Conservation (phyloP, 345 rosid genomes). For the Salix arbutifolia region DNA sequence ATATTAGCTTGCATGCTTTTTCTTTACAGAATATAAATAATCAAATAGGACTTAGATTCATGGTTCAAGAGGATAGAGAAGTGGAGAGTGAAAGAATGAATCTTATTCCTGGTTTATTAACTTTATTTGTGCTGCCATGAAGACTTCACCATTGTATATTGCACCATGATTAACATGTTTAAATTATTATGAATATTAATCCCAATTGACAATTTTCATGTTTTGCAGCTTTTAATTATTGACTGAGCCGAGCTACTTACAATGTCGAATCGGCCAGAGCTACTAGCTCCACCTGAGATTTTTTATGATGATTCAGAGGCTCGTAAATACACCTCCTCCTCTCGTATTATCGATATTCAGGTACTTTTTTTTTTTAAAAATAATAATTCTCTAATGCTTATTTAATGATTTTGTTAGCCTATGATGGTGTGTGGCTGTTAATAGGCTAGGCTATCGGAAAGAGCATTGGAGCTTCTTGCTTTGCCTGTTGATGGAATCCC, state of each 20-base stretch:
- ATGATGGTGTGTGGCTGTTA: background rate
- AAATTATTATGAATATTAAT: too few relatives aligned
- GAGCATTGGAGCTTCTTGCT: constrained; percentile 93
- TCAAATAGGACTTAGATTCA: too few relatives aligned
- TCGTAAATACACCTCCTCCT: constrained; percentile 86
- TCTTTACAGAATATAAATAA: too few relatives aligned
- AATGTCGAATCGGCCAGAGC: constrained; percentile 82
- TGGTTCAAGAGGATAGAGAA: too few relatives aligned
- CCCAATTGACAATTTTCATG: too few relatives aligned
- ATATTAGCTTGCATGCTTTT: too few relatives aligned
- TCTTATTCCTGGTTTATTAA: too few relatives aligned
- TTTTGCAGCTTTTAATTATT: background rate
- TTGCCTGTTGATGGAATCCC: constrained; percentile 79
- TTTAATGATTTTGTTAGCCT: background rate
- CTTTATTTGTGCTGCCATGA: too few relatives aligned
- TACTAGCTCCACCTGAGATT: constrained; percentile 88
- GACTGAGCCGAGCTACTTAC: background rate
- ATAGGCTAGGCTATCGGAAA: constrained; percentile 76
- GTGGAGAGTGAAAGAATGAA: too few relatives aligned
- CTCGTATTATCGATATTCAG: constrained; percentile 90
- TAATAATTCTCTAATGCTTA: background rate
- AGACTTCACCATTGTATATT: too few relatives aligned
- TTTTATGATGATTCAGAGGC: constrained; percentile 84
- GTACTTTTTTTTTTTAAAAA: constrained; percentile 20
- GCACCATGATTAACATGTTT: too few relatives aligned